Percentiles rank a stretch among this genome's conserved stretches.
phyloP scores from a whole-genome alignment of 2,329 filamentous ascomycete species.

The Aureobasidium mangrovei region DNA sequence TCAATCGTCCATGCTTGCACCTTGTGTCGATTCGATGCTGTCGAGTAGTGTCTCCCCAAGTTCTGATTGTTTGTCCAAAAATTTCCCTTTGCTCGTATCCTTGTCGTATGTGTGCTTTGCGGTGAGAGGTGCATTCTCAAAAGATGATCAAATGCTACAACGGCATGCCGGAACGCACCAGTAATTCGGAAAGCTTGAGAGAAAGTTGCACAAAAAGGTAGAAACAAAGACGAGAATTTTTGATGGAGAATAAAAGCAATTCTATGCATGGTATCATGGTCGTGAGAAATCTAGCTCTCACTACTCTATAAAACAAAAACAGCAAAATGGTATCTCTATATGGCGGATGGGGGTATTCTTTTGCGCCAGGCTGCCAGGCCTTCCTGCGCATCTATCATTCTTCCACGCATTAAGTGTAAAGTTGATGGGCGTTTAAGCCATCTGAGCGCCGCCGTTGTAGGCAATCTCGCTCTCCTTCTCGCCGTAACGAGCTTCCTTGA shows the following conservation, averaged over 20 bases:
- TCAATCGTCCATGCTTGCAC: too few species aligned
- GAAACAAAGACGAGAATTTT: too few species aligned
- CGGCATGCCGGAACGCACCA: too few species aligned
- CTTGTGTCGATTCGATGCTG: too few species aligned
- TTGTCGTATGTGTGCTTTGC: too few species aligned
- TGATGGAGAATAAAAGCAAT: not conserved
- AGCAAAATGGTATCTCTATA: conserved; percentile 7
- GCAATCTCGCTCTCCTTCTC: conserved; percentile 20
- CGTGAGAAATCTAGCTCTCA: not conserved
- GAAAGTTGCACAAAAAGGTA: too few species aligned
- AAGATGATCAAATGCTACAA: too few species aligned
- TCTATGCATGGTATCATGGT: conserved; percentile 11
- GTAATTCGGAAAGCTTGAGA: too few species aligned
- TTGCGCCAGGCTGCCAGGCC: conserved; percentile 2
- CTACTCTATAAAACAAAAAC: conserved; percentile 1
- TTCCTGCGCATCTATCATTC: conserved; percentile 6
- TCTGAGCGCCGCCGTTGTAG: conserved; percentile 14
- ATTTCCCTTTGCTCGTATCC: too few species aligned
- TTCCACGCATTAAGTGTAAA: not conserved
- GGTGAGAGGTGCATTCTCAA: too few species aligned
- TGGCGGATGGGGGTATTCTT: not conserved
- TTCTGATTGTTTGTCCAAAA: too few species aligned
- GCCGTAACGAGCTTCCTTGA: conserved; percentile 18
- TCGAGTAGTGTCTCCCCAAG: too few species aligned
- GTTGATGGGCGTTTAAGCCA: conserved; percentile 11